Evolutionary conservation across 2,329 filamentous ascomycete species (phyloP), one percentile per base, ranked within the genome.

Genomic region (Dissoconium aciculare): DNA sequence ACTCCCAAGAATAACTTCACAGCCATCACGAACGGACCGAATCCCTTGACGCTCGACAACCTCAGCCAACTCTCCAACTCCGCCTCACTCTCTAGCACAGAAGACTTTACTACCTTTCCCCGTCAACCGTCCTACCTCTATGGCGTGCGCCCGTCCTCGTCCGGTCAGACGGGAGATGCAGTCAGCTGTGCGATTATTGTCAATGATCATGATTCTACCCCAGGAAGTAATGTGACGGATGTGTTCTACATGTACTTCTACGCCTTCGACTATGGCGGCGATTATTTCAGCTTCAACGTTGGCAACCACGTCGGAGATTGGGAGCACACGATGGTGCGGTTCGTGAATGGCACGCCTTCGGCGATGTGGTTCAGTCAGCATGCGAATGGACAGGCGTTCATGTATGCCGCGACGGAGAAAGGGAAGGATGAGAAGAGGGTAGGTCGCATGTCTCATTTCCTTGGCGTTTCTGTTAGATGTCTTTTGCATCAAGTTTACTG

Each of bases 271-370:
- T 61, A 61, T 41, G 69, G 68, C 11, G 66, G 68, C 16, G 13
- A 27, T 9, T 49, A 50, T 32, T 30, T 48, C 30, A 33, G 27
- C 16, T 44, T 38, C 6, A 51, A 44, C 26, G 32, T 45, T 43
- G 59, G 58, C 8, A 63, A 74, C 46, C 74, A 78, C 47, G 66
- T 78, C 16, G 74, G 73, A 5, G 38, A 46, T 24, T 66, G 64
- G 71, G 72, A 77, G 46, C 71, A 77, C 49, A 72, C 67, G 32
- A 74, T 75, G 70, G 58, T 79, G 17, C 70, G 74, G 8, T 79
- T 79, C 50, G 30, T 57, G 11, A 58, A 73, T 32, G 67, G 67
- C 6, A 38, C 44, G 1, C 74, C 74, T 0, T 50, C 62, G 37
- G 57, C 61, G 1, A 49, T 78, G 9, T 78, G 71, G 69, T 77